A percentile compares a stretch with the other conserved stretches of the same genome.
These are phyloP conservation scores for Ophiostoma quercus DNA, from an alignment of 2,329 filamentous ascomycete species.

Conservation along the genomic window DNA sequence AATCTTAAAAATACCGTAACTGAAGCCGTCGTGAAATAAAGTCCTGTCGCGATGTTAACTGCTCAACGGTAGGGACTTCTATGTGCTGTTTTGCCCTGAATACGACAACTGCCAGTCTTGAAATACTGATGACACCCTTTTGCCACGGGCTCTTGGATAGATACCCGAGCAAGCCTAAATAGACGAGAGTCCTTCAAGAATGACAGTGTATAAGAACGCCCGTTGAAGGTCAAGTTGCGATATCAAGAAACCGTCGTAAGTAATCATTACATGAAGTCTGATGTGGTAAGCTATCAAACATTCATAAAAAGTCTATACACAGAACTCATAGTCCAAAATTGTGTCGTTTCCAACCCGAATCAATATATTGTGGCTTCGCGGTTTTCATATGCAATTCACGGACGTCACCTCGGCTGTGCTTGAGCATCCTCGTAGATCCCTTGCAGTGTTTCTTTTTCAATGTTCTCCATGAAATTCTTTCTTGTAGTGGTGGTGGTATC, in stretches of 20 bases:
- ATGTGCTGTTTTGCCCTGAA: background rate
- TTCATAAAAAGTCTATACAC: too few species aligned
- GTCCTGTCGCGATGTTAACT: background rate
- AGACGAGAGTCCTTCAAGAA: background rate
- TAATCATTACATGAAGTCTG: too few species aligned
- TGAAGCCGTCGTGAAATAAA: background rate
- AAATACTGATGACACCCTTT: background rate
- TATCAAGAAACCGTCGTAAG: too few species aligned
- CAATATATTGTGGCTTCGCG: background rate
- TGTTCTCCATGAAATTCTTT: background rate
- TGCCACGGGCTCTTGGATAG: background rate
- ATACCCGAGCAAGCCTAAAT: background rate
- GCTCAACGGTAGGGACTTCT: conserved; percentile 5
- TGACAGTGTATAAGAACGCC: background rate
- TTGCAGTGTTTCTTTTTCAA: background rate
- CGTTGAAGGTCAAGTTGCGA: background rate
- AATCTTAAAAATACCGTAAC: background rate
- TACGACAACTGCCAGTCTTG: background rate
- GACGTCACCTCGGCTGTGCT: background rate
- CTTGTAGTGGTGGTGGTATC: background rate
- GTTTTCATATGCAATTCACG: background rate
- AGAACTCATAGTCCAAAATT: background rate
- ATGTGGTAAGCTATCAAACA: too few species aligned
- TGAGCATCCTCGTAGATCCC: background rate
- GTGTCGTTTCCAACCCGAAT: background rate